Conservation (phyloP, 2,329 filamentous ascomycete species). For the Ceratocystis papillata region DNA sequence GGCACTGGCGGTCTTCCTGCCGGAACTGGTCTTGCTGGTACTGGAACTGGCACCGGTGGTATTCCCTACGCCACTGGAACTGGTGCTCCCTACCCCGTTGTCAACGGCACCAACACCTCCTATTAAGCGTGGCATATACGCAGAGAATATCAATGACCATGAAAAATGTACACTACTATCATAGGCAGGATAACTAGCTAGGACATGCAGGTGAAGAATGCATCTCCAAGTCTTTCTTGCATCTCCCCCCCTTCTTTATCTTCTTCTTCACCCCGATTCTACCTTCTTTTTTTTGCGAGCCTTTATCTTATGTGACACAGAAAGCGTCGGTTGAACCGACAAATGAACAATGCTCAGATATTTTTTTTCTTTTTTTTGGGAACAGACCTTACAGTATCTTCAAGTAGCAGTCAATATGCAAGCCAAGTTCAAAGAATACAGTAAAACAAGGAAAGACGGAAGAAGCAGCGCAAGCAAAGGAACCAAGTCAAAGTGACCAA, state of each 20-base stretch:
- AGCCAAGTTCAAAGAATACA: not conserved
- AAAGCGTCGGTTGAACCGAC: not conserved
- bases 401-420: not conserved
- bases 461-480: too few species aligned
- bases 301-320: conserved; percentile 5
- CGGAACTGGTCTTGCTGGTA: conserved; percentile 22
- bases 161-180: not conserved
- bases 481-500: not conserved
- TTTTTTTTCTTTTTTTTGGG: not conserved
- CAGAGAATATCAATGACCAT: not conserved
- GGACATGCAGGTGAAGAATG: conserved; percentile 7
- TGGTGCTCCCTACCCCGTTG: conserved; percentile 32
- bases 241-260: not conserved
- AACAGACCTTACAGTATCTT: not conserved
- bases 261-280: conserved; percentile 7
- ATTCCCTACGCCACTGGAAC: conserved; percentile 28
- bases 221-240: not conserved
- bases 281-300: conserved; percentile 2
- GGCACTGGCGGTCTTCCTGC: conserved; percentile 26
- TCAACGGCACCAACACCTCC: conserved; percentile 32
- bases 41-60: conserved; percentile 29
- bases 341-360: not conserved
- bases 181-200: conserved; percentile 1
- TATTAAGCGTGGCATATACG: conserved; percentile 26
- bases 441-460: not conserved